These are phyloP conservation scores for Phlegmacium glaucopus DNA, from an alignment of 768 basidiomycete genomes.

Conservation along the genomic window DNA sequence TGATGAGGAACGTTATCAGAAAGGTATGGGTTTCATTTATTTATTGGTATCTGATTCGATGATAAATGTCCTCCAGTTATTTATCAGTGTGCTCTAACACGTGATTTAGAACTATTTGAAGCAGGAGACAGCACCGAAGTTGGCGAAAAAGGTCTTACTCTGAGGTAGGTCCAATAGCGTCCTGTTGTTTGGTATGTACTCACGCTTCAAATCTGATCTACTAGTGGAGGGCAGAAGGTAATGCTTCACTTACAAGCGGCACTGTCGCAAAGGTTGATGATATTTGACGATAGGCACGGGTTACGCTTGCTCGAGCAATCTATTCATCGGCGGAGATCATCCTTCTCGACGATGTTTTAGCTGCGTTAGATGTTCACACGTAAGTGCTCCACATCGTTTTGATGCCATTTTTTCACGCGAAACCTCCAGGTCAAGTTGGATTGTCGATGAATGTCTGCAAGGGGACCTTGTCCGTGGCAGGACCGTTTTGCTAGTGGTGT, in stretches of 20 bases:
- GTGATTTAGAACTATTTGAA: constrained; percentile 65
- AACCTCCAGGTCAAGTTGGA: constrained; percentile 74
- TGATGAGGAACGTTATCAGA: constrained; percentile 75
- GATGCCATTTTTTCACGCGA: not conserved
- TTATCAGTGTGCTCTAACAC: constrained; percentile 68
- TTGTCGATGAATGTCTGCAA: constrained; percentile 74
- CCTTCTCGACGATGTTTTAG: constrained; percentile 73
- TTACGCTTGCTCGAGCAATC: constrained; percentile 43
- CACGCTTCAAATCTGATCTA: not conserved
- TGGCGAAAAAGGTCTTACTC: constrained; percentile 65
- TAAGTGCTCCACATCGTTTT: constrained; percentile 8
- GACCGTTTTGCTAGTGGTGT: constrained; percentile 79
- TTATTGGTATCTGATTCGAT: not conserved
- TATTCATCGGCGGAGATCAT: constrained; percentile 56
- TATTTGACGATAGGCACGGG: constrained; percentile 33
- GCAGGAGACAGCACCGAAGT: constrained; percentile 70
- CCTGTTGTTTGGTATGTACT: not conserved
- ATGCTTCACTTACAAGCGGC: not conserved
- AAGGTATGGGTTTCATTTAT: constrained; percentile 21
- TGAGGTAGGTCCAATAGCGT: constrained; percentile 24
- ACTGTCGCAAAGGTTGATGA: not conserved
- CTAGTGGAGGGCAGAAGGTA: constrained; percentile 44
- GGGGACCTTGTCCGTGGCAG: constrained; percentile 77
- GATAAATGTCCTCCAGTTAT: constrained; percentile 39
- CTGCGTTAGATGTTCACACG: constrained; percentile 47